Base-by-base conservation (phyloP, 75 land plant genomes). In the Pinus tabuliformis region DNA sequence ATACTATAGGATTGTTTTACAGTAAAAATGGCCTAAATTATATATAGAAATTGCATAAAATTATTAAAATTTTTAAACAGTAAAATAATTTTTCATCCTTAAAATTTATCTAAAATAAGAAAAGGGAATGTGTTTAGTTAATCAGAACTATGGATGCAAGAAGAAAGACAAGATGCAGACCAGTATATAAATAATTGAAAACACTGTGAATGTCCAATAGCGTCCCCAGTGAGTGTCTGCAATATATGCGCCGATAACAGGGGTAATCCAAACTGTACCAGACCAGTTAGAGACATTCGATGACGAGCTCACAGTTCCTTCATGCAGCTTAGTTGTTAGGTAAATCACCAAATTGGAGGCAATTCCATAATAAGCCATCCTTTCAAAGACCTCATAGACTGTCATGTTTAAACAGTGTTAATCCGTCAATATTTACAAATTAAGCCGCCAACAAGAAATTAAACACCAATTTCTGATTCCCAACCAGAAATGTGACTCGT, bases 351-450 rank as follows among this genome's bases (percentile, higher is more conserved):
- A 68, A 73, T 90, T 88, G 56, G 93, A 77, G 22, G 90, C 85
- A 14, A 89, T 83, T 2, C 90, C 93, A 79, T 88, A 90, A 81
- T 83, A 92, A 1, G 94, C 94, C 77, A 92, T 78, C 73, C 94
- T 85, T 75, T 92, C 94, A 72, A 87, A 87, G 28, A 88, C 85
- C 81, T 92, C 94, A 80, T 89, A 89, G 14, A 84, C 94, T 92
- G 78, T 61, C 68, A 30, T 4, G 11, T 14, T 12, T 5, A 15
- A 33, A 2, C 20, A 63, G 30, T 33, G 33, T 33, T 11, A 13
- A 62, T 58, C 18, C 5, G 18, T 58, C 3, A 58, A 58, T 2
- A 0, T 33, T 33, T 33, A 1, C 33, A 33, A 33, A 33, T 2
- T 33, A 33, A 33, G 33, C 33, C 30, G n/a, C n/a, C 33, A 33